Base-by-base conservation (phyloP, 2,329 filamentous ascomycete species). In the Penicillium sp. region DNA sequence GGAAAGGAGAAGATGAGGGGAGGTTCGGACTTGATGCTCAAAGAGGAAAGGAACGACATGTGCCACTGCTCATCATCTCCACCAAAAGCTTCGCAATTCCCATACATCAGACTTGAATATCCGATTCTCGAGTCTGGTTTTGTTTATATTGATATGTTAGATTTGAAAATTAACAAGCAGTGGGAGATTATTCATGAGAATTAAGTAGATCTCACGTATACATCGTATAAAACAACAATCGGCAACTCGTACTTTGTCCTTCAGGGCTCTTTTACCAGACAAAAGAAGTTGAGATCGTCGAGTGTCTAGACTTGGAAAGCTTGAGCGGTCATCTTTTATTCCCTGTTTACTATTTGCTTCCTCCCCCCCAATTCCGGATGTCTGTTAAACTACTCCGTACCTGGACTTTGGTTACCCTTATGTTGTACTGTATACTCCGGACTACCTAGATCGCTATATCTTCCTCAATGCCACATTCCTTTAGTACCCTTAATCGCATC, bases 231-330 rank as follows among this genome's bases (percentile, higher is more conserved):
- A 13, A 25, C 2, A 8, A 38, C 12, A 47, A 54, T 40, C 23
- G 8, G n/a, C 23, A 38, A 21, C 41, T 29, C 13, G 25, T 45
- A 10, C 31, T 33, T 33, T 53, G 23, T 31, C 13, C 23, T 46
- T 12, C 33, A 35, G 33, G 33, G 6, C 15, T 35, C 6, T 21
- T 21, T 19, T 15, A 38, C 31, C 5, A 12, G 38, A 46, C 41
- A 2, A 46, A 50, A 35, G 10, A 17, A 38, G 54, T 37, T 56
- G 40, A 35, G 54, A 57, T 57, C 54, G 41, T 12, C 54, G 8
- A 45, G 4, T 51, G 27, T 23, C 25, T 46, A 15, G 33, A 56
- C 13, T 33, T 21, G 49, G 49, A 57, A 57, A 41, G 27, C 48
- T 53, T 47, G 46, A 47, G 27, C 21, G 42, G 41, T 52, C 49